phyloP scores from a whole-genome alignment of 805 yeast genomes.

The Priceomyces carsonii region DNA sequence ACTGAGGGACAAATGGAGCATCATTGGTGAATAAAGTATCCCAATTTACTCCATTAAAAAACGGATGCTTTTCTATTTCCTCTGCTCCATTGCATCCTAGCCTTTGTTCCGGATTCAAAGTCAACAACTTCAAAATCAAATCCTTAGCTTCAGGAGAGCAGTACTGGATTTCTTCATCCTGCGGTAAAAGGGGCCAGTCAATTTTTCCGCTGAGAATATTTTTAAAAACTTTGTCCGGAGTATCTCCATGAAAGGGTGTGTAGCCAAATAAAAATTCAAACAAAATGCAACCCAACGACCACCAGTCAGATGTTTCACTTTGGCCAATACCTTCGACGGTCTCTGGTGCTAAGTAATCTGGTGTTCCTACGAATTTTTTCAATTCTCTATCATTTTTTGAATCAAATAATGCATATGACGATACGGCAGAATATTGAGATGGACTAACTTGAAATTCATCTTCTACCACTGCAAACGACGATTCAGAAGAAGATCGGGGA shows the following conservation, averaged over 20 bases:
- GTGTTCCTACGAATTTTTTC: slow-evolving; percentile 89
- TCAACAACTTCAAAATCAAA: slow-evolving; percentile 62
- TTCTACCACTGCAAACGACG: slow-evolving; percentile 56
- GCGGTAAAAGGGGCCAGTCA: slow-evolving; percentile 77
- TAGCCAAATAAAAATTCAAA: slow-evolving; percentile 91
- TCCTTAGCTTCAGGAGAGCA: slow-evolving; percentile 74
- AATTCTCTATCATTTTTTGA: slow-evolving; percentile 57
- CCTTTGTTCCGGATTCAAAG: slow-evolving; percentile 63
- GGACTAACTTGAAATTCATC: slow-evolving; percentile 45
- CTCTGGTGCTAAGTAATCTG: slow-evolving; percentile 97
- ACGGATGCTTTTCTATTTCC: slow-evolving; percentile 79
- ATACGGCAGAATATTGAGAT: slow-evolving; percentile 21
- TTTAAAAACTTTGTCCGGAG: slow-evolving; percentile 79
- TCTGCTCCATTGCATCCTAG: slow-evolving; percentile 77
- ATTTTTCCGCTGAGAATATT: slow-evolving; percentile 74
- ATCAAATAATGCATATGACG: slow-evolving; percentile 66
- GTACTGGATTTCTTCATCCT: slow-evolving; percentile 50
- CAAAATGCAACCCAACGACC: slow-evolving; percentile 95
- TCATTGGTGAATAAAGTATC: slow-evolving; percentile 63
- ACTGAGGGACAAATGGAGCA: slow-evolving; percentile 80
- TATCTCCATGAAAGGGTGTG: slow-evolving; percentile 88
- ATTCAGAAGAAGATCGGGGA: slow-evolving; percentile 53
- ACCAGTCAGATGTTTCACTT: slow-evolving; percentile 92
- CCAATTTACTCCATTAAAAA: slow-evolving; percentile 77
- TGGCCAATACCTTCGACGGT: slow-evolving; percentile 85